Evolutionary conservation across 495 filamentous ascomycete species (phyloP), one percentile per base, ranked within the genome.

Genomic region (Penicillium coffeae): DNA sequence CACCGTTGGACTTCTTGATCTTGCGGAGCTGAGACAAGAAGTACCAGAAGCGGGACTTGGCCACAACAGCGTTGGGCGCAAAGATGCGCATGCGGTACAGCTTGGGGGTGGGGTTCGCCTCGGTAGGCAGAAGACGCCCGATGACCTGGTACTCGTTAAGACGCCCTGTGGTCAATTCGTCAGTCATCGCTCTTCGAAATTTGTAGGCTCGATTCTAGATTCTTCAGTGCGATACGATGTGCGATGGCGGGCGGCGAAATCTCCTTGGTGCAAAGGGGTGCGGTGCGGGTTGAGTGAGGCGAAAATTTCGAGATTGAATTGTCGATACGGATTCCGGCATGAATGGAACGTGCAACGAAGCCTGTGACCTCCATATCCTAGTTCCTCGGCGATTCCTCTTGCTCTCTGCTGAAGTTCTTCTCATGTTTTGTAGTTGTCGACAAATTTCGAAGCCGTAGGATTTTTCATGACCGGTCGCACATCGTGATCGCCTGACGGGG

Each of bases 51-150:
- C 93, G 87, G 63, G 90, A 95, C 85, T 97, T 98, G 63, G 93
- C 93, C 60, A 98, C 90, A 56, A 97, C 92, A 61, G 83, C 80
- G 77, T 98, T 98, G 55, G 90, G 89, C 51, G 93, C 93, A 68
- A 98, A 98, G 75, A 98, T 95, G 74, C 92, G 89, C 94, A 98
- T 98, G 73, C 93, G 90, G 84, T 97, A 98, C 70, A 98, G 86
- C 81, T 91, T 93, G 58, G 93, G 93, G 55, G 87, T 89, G 59
- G 90, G 87, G 77, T 94, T 93, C 60, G 87, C 80, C 77, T 98
- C 94, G 63, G 85, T 87, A 70, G 93, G 93, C 85, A 97, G 76
- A 75, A 96, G 91, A 78, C 94, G 94, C 78, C 93, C 93, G 64
- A 98, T 96, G 76, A 98, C 93, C 82, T 96, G 94, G 83, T 96